These are phyloP conservation scores for Penicillium riverlandense DNA, from an alignment of 495 filamentous ascomycete genomes.

Conservation along the genomic window DNA sequence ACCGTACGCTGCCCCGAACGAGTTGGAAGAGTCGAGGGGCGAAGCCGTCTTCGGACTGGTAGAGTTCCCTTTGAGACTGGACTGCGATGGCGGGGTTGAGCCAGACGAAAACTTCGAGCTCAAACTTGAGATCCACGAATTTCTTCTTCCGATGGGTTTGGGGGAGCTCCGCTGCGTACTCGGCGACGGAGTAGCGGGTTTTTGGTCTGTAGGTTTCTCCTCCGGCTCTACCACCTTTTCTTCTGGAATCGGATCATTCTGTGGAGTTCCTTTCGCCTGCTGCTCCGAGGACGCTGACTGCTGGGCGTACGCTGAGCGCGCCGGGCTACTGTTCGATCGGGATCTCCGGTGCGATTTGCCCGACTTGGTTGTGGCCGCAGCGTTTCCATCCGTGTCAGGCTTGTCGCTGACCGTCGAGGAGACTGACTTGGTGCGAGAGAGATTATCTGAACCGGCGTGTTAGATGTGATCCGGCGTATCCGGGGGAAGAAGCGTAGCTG, in stretches of 20 bases:
- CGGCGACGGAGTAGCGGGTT: slow-evolving; percentile 15
- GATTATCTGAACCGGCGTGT: slow-evolving; percentile 18
- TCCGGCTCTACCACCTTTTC: slow-evolving; percentile 8
- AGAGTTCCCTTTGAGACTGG: slow-evolving; percentile 31
- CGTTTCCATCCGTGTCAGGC: slow-evolving; percentile 13
- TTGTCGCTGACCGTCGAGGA: slow-evolving; percentile 25
- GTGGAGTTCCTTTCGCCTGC: not conserved
- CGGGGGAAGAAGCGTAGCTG: not conserved
- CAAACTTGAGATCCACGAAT: slow-evolving; percentile 86
- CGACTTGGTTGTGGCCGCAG: slow-evolving; percentile 3
- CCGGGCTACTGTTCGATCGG: slow-evolving; percentile 18
- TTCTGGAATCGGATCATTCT: slow-evolving; percentile 11
- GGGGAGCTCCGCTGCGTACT: slow-evolving; percentile 25
- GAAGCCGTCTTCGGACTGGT: slow-evolving; percentile 39
- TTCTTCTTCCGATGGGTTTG: slow-evolving; percentile 43
- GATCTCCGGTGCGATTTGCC: slow-evolving; percentile 15
- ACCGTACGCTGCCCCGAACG: slow-evolving; percentile 45
- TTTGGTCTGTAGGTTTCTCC: slow-evolving; percentile 17
- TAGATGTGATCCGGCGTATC: slow-evolving; percentile 2
- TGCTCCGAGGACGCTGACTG: no score
- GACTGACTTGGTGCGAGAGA: slow-evolving; percentile 34
- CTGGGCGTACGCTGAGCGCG: slow-evolving; percentile 10
- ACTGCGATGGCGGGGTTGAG: slow-evolving; percentile 40
- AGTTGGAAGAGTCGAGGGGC: slow-evolving; percentile 37
- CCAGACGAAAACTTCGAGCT: slow-evolving; percentile 87